Base-by-base conservation (phyloP, 2,329 filamentous ascomycete genomes). In the Daldinia eschscholtzii region DNA sequence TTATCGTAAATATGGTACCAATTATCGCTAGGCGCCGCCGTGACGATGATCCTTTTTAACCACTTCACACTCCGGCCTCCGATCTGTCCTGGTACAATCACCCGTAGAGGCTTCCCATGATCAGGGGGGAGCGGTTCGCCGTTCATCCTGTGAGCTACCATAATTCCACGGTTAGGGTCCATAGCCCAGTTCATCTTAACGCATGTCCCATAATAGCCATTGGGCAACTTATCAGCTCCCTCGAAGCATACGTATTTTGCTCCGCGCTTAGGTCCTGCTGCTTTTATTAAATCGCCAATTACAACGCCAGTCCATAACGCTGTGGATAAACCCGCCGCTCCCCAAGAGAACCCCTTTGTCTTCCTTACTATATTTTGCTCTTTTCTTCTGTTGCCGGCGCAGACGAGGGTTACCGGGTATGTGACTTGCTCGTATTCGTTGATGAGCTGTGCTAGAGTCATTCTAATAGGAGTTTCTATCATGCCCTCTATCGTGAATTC, bases 1-100 rank as follows among this genome's bases (percentile, higher is more conserved):
- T 98, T 98, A 79, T 98, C 94, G 79, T 96, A 94, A 70, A 97
- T 93, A 79, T 98, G 94, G 75, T 97, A 97, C 93, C 93, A 97
- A 76, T 97, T 97, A 70, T 95, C 91, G 76, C 93, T 97, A 0
- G 94, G 93, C 26, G 86, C 83, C 9, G 90, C 87, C 0, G 93
- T 95, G 57, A 98, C 80, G 48, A 94, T 91, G 67, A 98, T 86
- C 71, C 86, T 90, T 82, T 91, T 95, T 65, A 98, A 79, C 94
- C 94, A 98, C 80, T 98, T 98, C 35, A 98, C 94, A 78, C 93
- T 97, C 70, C 94, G 87, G 0, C 94, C 94, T 37, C 94, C 94
- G 69, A 98, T 97, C 79, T 97, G 93, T 0, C 94, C 94, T 0
- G 94, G 94, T 3, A 98, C 92, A 6, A 97, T 89, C 6, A 91